Evolutionary conservation across 352 stramenopile genomes (phyloP).

Genomic region (Thraustochytrium striatum): DNA sequence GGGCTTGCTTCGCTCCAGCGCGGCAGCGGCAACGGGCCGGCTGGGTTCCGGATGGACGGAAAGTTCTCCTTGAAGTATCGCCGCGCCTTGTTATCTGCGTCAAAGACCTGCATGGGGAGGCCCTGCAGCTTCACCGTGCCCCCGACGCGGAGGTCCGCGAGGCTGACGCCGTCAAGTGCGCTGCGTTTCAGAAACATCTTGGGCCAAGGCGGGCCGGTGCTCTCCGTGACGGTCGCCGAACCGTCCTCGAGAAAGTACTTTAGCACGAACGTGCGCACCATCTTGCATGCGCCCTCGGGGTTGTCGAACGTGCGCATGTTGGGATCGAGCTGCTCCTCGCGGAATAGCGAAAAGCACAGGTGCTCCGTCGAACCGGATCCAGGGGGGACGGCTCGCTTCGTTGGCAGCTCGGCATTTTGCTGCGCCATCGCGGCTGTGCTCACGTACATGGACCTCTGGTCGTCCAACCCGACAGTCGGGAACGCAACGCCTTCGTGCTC

Average conservation of each 20-base stretch:
- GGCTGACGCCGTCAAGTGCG: not conserved
- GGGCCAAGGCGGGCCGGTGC: not conserved
- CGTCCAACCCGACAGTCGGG: too few relatives aligned
- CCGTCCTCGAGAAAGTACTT: constrained; percentile 29
- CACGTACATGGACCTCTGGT: too few relatives aligned
- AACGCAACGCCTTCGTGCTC: too few relatives aligned
- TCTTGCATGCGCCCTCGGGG: not conserved
- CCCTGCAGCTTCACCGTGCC: constrained; percentile 9
- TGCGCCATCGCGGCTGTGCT: not conserved
- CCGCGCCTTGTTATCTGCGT: constrained; percentile 30
- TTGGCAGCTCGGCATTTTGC: not conserved
- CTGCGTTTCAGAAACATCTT: not conserved
- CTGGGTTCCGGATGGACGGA: not conserved
- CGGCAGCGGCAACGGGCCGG: too few relatives aligned
- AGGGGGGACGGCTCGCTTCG: not conserved
- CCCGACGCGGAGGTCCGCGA: not conserved
- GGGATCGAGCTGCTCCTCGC: constrained; percentile 19
- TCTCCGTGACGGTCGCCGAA: not conserved
- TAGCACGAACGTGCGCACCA: constrained; percentile 23
- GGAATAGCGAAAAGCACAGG: constrained; percentile 25
- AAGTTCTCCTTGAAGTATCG: constrained; percentile 4
- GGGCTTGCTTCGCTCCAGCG: too few relatives aligned
- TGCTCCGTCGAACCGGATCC: constrained; percentile 29
- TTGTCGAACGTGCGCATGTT: constrained; percentile 7
- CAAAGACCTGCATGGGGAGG: constrained; percentile 16